phyloP scores from a whole-genome alignment of 176 grass and related monocot genomes.

The Poa annua region DNA sequence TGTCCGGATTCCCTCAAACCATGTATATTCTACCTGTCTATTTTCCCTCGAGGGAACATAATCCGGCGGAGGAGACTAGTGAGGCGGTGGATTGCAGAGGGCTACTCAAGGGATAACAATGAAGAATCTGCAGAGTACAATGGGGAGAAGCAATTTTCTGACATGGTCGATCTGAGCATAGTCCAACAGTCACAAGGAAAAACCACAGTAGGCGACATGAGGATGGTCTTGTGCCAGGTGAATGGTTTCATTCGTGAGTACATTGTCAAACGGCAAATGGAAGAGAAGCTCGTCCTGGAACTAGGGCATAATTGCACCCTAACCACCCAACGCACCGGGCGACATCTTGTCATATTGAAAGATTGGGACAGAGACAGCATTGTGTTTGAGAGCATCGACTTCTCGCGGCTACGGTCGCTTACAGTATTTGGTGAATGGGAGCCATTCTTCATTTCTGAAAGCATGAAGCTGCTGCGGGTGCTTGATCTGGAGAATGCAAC shows the following conservation, averaged over 20 bases:
- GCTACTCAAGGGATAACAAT: background rate
- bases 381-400: background rate
- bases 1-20: conserved; percentile 43
- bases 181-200: background rate
- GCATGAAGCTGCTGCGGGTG: background rate
- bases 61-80: conserved; percentile 27
- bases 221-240: conserved; percentile 16
- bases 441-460: background rate
- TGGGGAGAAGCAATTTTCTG: background rate
- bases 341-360: background rate
- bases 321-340: background rate
- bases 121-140: background rate
- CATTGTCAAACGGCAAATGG: background rate
- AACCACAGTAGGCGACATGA: background rate
- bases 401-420: background rate
- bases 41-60: conserved; percentile 25
- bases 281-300: background rate
- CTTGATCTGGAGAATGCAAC: background rate
- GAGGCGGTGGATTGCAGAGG: conserved; percentile 55
- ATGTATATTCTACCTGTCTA: conserved; percentile 49
- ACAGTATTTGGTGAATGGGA: background rate
- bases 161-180: conserved; percentile 27
- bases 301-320: background rate
- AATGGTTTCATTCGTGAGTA: conserved; percentile 44
- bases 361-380: background rate